A percentile compares a stretch with the other conserved stretches of the same genome.
phyloP scores from a whole-genome alignment of 225 moss, liverwort and hornwort species.

The Polytrichum commune region DNA sequence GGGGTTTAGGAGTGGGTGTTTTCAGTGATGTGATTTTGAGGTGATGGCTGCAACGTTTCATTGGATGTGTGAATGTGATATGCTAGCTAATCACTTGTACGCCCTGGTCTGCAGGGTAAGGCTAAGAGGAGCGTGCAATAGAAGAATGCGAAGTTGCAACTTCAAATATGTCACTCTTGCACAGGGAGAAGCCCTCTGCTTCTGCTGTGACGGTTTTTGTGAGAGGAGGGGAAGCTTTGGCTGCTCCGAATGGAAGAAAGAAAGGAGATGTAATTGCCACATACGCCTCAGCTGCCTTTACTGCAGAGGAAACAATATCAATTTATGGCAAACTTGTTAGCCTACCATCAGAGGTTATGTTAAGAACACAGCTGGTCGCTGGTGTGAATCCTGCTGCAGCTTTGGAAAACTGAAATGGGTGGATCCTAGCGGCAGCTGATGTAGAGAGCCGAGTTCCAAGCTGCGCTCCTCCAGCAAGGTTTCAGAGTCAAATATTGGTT shows the following conservation, averaged over 20 bases:
- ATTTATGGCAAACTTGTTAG: conserved; percentile 44
- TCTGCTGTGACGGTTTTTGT: conserved; percentile 23
- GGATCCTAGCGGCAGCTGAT: conserved; percentile 8
- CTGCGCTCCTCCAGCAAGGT: conserved; percentile 22
- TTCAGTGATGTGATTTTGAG: no score
- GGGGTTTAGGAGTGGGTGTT: no score
- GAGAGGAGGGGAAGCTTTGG: conserved; percentile 32
- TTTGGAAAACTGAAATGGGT: conserved; percentile 7
- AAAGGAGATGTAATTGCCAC: conserved; percentile 30
- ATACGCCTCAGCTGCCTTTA: conserved; percentile 37
- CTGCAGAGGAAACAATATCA: conserved; percentile 45
- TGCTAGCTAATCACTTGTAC: no score
- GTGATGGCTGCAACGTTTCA: no score
- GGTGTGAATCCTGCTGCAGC: conserved; percentile 11
- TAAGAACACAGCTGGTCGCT: conserved; percentile 14
- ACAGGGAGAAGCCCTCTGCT: background rate
- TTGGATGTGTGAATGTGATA: no score
- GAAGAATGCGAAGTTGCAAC: no score
- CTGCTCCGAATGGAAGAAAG: conserved; percentile 23
- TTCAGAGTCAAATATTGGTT: conserved; percentile 44
- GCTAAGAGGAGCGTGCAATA: no score
- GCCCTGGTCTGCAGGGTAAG: no score
- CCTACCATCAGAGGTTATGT: conserved; percentile 35
- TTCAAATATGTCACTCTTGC: no score
- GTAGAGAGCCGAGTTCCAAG: conserved; percentile 8